Base-by-base conservation (phyloP, 2,329 filamentous ascomycete species). In the Phialemonium atrogriseum region DNA sequence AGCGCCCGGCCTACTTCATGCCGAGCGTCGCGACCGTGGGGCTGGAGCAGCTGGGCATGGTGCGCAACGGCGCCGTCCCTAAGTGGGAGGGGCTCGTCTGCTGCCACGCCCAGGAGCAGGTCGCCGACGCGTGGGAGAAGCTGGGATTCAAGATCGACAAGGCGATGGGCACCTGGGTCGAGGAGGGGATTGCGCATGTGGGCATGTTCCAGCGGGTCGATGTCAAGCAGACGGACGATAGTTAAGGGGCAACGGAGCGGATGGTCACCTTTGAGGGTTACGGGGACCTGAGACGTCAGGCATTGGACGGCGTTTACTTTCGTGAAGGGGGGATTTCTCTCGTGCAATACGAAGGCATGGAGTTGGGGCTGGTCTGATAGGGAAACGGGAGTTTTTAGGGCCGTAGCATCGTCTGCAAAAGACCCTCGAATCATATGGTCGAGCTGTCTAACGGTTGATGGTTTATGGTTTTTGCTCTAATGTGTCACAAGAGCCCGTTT, bases 111-210 rank as follows among this genome's bases (percentile, higher is more conserved):
- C 87, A 94, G 60, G 68, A 70, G 34, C 55, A 63, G 19, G 75
- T 82, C 10, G 66, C 76, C 41, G 59, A 57, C 17, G 63, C 79
- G 43, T 96, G 87, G 76, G 59, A 62, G 47, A 71, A 66, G 48
- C 71, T 80, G 56, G 87, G 86, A 0, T 95, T 94, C 54, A 58
- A 64, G 39, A 62, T 73, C 8, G 87, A 95, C 55, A 69, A 82
- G 48, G 64, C 58, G 8, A 74, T 89, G 72, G 84, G 84, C 1
- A 67, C 54, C 19, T 95, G 87, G 86, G 66, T 68, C 39, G 87
- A 95, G 55, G 86, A 91, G 49, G 84, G 82, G 4, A 89, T 94
- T 33, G 66, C 73, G 42, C 86, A 94, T 62, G 69, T 93, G 12
- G 87, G 84, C 37, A 93, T 95, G 87, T 94, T 73, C 41, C 48